These are phyloP conservation scores for Emericellopsis cladophorae DNA, from an alignment of 2,329 filamentous ascomycete genomes.

Conservation along the genomic window DNA sequence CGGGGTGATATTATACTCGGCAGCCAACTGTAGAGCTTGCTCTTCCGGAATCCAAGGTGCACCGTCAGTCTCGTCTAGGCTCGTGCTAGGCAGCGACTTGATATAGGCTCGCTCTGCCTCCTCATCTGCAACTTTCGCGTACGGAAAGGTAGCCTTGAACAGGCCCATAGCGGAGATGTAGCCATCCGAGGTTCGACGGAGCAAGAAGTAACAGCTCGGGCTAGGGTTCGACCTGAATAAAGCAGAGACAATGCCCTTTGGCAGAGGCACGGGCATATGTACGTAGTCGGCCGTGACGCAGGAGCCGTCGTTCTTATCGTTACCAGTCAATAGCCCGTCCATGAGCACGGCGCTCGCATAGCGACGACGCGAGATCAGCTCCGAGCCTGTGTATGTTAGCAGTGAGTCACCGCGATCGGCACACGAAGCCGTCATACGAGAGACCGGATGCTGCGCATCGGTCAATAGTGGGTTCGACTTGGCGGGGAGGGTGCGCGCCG, in stretches of 20 bases:
- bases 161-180: conserved; percentile 79
- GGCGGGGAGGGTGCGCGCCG: conserved; percentile 1
- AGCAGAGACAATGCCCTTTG: conserved; percentile 81
- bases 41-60: conserved; percentile 91
- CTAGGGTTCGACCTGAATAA: conserved; percentile 65
- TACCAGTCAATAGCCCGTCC: conserved; percentile 50
- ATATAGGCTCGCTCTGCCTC: conserved; percentile 69
- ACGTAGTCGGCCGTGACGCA: conserved; percentile 90
- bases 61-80: conserved; percentile 83
- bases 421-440: not conserved
- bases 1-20: conserved; percentile 72
- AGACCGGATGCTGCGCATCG: not conserved
- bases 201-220: conserved; percentile 91
- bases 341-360: conserved; percentile 86
- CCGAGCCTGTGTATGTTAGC: conserved; percentile 39
- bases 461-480: conserved; percentile 3
- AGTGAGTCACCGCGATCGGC: conserved; percentile 5
- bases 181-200: conserved; percentile 78
- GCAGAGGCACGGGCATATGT: conserved; percentile 82
- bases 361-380: conserved; percentile 72
- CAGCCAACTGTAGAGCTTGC: conserved; percentile 66
- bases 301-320: conserved; percentile 38
- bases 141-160: conserved; percentile 84
- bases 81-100: conserved; percentile 70
- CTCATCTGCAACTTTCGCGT: conserved; percentile 59